A percentile compares a stretch with the other conserved stretches of the same genome.
These are phyloP conservation scores for Rhizophora mangle DNA, from an alignment of 345 rosid genomes.

Conservation along the genomic window DNA sequence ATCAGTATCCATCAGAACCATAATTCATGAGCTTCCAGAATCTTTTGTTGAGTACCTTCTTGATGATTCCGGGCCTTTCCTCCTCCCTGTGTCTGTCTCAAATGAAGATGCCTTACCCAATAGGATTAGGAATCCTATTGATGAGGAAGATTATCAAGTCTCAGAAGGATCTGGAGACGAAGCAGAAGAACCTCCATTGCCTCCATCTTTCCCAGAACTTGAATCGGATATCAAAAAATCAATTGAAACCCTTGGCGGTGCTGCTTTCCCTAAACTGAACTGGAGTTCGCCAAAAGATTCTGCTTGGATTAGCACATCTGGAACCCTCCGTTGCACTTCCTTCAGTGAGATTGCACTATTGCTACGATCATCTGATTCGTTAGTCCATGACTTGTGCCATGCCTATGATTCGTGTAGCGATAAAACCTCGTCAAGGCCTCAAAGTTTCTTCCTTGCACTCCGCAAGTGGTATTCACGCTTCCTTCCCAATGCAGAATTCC, in stretches of 20 bases:
- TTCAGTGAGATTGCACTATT: constrained; percentile 62
- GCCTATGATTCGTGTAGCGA: constrained; percentile 70
- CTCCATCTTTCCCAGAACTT: constrained; percentile 69
- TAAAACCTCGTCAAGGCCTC: constrained; percentile 48
- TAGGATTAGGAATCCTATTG: constrained; percentile 57
- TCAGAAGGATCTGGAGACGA: constrained; percentile 68
- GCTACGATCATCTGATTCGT: constrained; percentile 68
- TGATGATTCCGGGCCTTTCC: constrained; percentile 71
- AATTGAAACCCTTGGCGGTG: constrained; percentile 63
- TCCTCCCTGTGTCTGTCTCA: constrained; percentile 60
- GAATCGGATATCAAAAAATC: constrained; percentile 60
- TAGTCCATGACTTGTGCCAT: constrained; percentile 68
- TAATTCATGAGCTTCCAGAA: constrained; percentile 69
- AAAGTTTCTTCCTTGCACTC: constrained; percentile 68
- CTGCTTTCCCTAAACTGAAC: constrained; percentile 70
- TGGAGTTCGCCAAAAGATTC: constrained; percentile 96
- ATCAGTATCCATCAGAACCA: constrained; percentile 60
- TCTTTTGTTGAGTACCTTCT: constrained; percentile 63
- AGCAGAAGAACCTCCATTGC: constrained; percentile 37
- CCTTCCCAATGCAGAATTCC: constrained; percentile 72
- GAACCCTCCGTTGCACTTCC: constrained; percentile 60
- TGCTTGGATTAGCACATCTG: constrained; percentile 79
- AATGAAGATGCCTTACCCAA: constrained; percentile 76
- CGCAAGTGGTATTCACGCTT: constrained; percentile 70
- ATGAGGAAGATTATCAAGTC: constrained; percentile 63